Evolutionary conservation across 2,329 filamentous ascomycete species (phyloP), one percentile per base, ranked within the genome.

Genomic region (Claviceps cyperi): DNA sequence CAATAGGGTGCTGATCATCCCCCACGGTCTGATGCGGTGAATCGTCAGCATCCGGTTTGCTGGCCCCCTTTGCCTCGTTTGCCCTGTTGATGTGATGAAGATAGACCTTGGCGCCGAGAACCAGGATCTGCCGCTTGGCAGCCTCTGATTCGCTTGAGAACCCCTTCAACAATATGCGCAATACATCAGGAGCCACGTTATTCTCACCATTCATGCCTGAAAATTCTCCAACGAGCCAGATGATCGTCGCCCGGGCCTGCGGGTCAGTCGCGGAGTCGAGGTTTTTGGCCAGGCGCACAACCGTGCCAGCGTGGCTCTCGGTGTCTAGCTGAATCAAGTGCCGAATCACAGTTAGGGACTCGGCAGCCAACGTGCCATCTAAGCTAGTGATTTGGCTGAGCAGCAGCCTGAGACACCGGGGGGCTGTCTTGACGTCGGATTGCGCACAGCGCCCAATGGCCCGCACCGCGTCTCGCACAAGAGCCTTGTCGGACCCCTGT

Each of bases 161-260:
- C 17, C 83, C 84, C 63, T 89, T 91, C 43, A 89, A 77, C 2
- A 98, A 70, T 43, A 97, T 91, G 7, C 92, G 81, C 36, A 97
- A 70, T 6, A 97, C 89, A 60, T 98, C 92, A 0, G 91, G 83
- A 0, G 92, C 92, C 53, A 98, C 91, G 59, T 94, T 94, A 62
- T 92, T 83, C 52, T 90, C 83, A 9, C 83, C 78, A 50, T 88
- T 80, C 2, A 84, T 66, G 0, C 88, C 87, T 0, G 91, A 81
- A 59, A 94, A 97, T 65, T 98, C 92, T 44, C 92, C 92, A 0
- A 97, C 90, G 0, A 98, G 78, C 92, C 92, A 98, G 58, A 98
- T 85, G 55, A 98, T 96, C 47, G 87, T 95, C 3, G 92, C 92
- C 56, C 92, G 78, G 3, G 92, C 92, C 53, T 89, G 84, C 1